Evolutionary conservation across 805 yeast species (phyloP).

Genomic region (Ogataea kodamae): DNA sequence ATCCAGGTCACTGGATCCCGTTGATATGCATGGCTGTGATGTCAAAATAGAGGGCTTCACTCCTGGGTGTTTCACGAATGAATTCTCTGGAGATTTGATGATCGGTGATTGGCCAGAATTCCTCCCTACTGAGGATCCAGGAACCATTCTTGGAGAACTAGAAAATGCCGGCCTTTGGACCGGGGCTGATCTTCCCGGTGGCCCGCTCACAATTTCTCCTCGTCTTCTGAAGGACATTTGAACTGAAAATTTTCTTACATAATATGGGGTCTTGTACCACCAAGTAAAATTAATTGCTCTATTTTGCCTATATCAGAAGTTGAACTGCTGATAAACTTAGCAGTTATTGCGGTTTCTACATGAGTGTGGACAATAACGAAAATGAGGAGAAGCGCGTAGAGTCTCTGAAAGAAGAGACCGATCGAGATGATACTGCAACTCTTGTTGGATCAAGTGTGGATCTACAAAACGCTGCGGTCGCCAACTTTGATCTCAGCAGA

Average conservation of each 20-base stretch:
- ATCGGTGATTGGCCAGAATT: not conserved
- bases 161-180: conserved; percentile 8
- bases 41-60: conserved; percentile 73
- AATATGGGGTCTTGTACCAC: conserved; percentile 4
- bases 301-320: too few species aligned
- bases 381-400: not conserved
- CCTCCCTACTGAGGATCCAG: not conserved
- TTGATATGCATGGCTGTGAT: conserved; percentile 72
- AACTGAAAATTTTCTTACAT: conserved; percentile 4
- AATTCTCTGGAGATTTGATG: conserved; percentile 4
- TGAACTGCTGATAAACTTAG: too few species aligned
- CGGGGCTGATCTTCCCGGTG: conserved; percentile 12
- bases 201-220: conserved; percentile 42
- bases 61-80: conserved; percentile 45
- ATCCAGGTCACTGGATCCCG: conserved; percentile 78
- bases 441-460: conserved; percentile 13
- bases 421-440: conserved; percentile 24
- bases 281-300: conserved; percentile 3
- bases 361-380: conserved; percentile 7
- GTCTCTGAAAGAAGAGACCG: conserved; percentile 2
- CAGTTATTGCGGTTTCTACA: not conserved
- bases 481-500: conserved; percentile 20
- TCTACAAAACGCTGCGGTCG: conserved; percentile 16
- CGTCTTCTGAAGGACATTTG: conserved; percentile 58
- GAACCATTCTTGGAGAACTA: conserved; percentile 3